phyloP scores from a whole-genome alignment of 352 stramenopile genomes.

The Phytopythium ostracodes region DNA sequence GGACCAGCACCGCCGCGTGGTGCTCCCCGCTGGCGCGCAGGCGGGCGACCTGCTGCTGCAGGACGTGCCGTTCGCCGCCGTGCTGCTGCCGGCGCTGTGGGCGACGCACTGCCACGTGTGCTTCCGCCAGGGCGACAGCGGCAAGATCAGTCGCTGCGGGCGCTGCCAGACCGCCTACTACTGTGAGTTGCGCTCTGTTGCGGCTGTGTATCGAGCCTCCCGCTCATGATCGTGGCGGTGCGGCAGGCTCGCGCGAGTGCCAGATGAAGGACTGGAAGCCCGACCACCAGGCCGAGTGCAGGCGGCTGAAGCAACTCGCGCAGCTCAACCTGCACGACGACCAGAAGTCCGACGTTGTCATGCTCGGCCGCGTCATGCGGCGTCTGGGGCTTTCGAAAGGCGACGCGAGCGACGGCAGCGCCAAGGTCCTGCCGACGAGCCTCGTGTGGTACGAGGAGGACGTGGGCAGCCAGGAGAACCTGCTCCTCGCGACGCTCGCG shows the following conservation, averaged over 20 bases:
- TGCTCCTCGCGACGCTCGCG: slow-evolving; percentile 39
- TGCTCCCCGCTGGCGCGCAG: slow-evolving; percentile 13
- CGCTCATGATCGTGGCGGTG: slow-evolving; percentile 14
- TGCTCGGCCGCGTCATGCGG: slow-evolving; percentile 50
- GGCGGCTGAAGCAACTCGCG: slow-evolving; percentile 33
- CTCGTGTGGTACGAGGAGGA: slow-evolving; percentile 63
- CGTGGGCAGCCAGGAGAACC: slow-evolving; percentile 37
- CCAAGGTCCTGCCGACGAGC: slow-evolving; percentile 12
- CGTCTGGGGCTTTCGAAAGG: slow-evolving; percentile 5
- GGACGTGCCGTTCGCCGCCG: slow-evolving; percentile 21
- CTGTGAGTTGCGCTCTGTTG: slow-evolving; percentile 27
- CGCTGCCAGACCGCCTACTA: slow-evolving; percentile 55
- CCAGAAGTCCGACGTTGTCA: slow-evolving; percentile 47
- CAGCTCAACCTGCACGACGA: slow-evolving; percentile 26
- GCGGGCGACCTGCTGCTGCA: slow-evolving; percentile 32
- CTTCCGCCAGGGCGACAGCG: slow-evolving; percentile 22
- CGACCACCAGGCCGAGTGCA: slow-evolving; percentile 64
- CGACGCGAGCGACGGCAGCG: not conserved
- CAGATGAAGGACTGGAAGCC: slow-evolving; percentile 60
- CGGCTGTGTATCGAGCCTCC: not conserved
- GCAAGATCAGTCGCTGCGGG: slow-evolving; percentile 48
- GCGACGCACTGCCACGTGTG: slow-evolving; percentile 56
- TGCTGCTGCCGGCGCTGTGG: slow-evolving; percentile 58
- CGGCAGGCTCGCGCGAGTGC: slow-evolving; percentile 49
- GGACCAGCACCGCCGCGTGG: slow-evolving; percentile 35